Base-by-base conservation (phyloP, 2,329 filamentous ascomycete species). In the Trichoderma pleuroti region DNA sequence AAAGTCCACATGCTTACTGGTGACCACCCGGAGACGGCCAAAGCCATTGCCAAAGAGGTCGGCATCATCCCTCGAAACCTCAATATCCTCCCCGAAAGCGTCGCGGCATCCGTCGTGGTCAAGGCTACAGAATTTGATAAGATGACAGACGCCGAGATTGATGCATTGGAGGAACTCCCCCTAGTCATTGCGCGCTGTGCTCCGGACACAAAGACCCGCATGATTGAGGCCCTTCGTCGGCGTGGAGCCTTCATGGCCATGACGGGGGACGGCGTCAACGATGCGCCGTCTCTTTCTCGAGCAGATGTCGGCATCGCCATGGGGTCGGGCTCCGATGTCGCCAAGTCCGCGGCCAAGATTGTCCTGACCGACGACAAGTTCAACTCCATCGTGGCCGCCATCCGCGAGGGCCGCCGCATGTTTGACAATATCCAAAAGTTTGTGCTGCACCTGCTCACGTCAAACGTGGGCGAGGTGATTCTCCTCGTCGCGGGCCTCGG, bases 391-490 rank as follows among this genome's bases (percentile, higher is more conserved):
- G 90, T 96, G 21, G 88, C 92, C 42, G 92, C 93, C 6, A 93
- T 96, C 73, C 91, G 92, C 74, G 92, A 96, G 81, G 93, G 93
- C 18, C 88, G 93, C 16, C 87, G 93, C 75, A 93, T 95, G 85
- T 95, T 94, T 78, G 92, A 95, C 80, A 96, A 96, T 77, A 94
- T 96, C 73, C 92, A 96, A 77, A 95, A 95, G 76, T 96, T 96
- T 76, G 90, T 96, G 57, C 85, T 96, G 54, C 93, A 94, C 78
- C 82, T 96, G 46, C 86, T 97, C 39, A 89, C 90, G 1, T 90
- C 93, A 78, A 97, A 97, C 78, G 91, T 97, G 56, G 93, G 92
- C 39, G 92, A 97, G 78, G 94, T 94, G 9, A 90, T 92, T 72
- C 90, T 93, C 1, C 85, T 97, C 18, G 88, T 97, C 30, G 90